These are phyloP conservation scores for Zymoseptoria ardabiliae DNA, from an alignment of 2,329 filamentous ascomycete genomes.

Conservation along the genomic window DNA sequence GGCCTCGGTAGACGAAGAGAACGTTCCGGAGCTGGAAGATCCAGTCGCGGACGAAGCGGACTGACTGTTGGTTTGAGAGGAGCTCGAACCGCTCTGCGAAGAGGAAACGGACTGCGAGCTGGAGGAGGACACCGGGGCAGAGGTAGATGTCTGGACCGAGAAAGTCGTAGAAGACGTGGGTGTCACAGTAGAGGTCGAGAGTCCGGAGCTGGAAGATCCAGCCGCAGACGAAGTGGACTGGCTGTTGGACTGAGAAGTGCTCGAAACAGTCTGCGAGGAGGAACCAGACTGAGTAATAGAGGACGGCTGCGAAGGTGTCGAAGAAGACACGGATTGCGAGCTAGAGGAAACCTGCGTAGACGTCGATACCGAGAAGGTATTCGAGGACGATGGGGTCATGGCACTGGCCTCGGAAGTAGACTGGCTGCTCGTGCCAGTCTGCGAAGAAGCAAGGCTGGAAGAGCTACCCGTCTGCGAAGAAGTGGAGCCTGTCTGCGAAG, in stretches of 20 bases:
- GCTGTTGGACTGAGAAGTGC: not conserved
- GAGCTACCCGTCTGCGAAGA: not conserved
- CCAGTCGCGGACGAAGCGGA: constrained; percentile 5
- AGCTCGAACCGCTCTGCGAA: not conserved
- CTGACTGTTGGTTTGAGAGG: not conserved
- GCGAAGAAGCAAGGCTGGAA: not conserved
- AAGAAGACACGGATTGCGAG: not conserved
- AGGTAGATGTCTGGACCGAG: too few species aligned
- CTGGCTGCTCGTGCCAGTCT: not conserved
- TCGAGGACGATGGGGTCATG: not conserved
- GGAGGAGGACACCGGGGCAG: too few species aligned
- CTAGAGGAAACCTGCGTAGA: not conserved
- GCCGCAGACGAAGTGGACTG: constrained; percentile 4
- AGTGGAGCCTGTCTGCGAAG: not conserved
- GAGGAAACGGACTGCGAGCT: too few species aligned
- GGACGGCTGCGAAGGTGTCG: not conserved
- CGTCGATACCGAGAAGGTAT: not conserved
- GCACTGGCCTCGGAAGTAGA: not conserved
- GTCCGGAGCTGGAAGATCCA: constrained; percentile 1
- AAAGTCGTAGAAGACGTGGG: constrained; percentile 2
- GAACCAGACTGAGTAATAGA: not conserved
- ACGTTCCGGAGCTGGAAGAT: constrained; percentile 2
- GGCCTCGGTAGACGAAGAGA: not conserved
- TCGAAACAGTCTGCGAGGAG: not conserved
- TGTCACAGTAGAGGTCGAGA: too few species aligned